These are phyloP conservation scores for Aspergillus funiculosus DNA, from an alignment of 495 filamentous ascomycete genomes.

Conservation along the genomic window DNA sequence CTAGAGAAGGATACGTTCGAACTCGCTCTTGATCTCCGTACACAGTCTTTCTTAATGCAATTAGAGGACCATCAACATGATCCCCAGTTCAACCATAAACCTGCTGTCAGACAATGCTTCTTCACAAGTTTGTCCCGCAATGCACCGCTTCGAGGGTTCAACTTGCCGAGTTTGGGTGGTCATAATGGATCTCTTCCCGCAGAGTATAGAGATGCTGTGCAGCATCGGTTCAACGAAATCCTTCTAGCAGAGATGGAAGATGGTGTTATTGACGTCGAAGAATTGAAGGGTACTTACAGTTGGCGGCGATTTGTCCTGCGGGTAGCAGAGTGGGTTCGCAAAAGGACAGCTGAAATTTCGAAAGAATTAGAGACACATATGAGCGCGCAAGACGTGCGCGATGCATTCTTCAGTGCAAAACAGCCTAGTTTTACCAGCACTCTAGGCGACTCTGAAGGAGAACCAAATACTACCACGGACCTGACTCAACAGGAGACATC, in stretches of 20 bases:
- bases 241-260: constrained; percentile 20
- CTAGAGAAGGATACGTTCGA: constrained; percentile 29
- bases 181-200: constrained; percentile 32
- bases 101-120: constrained; percentile 26
- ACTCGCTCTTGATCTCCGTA: constrained; percentile 38
- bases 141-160: constrained; percentile 32
- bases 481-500: neutral
- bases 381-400: constrained; percentile 20
- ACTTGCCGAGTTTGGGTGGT: constrained; percentile 23
- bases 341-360: constrained; percentile 31
- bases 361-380: constrained; percentile 17
- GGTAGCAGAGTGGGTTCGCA: constrained; percentile 31
- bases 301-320: constrained; percentile 32
- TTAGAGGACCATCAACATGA: constrained; percentile 27
- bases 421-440: constrained; percentile 12
- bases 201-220: constrained; percentile 24
- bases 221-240: constrained; percentile 32
- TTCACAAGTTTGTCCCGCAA: constrained; percentile 21
- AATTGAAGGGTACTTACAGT: constrained; percentile 22
- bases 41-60: constrained; percentile 31
- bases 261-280: constrained; percentile 20
- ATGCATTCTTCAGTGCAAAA: constrained; percentile 11
- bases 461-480: neutral
- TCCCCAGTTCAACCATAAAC: constrained; percentile 24
- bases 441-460: constrained; percentile 4